These are phyloP conservation scores for Albizia julibrissin DNA, from an alignment of 306 rosid genomes.

Conservation along the genomic window DNA sequence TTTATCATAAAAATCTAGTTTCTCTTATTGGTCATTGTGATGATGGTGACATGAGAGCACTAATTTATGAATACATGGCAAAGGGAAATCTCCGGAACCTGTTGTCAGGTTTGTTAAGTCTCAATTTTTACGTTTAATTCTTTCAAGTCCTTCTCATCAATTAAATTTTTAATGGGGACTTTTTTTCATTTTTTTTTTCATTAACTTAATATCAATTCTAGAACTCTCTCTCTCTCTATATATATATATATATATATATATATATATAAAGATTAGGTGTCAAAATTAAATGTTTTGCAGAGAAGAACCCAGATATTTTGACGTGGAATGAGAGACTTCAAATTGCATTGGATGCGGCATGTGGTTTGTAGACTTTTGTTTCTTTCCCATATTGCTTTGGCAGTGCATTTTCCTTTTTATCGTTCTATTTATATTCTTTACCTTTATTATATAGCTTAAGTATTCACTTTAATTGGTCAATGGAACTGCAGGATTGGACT, in stretches of 20 bases:
- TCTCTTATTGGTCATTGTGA: slow-evolving; percentile 35
- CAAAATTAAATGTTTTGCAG: neutral
- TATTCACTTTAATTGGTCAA: neutral
- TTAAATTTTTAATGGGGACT: too few species aligned
- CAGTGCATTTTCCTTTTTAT: neutral
- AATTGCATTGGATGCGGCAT: slow-evolving; percentile 30
- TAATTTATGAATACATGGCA: slow-evolving; percentile 41
- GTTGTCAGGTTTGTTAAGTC: slow-evolving; percentile 13
- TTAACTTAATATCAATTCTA: neutral
- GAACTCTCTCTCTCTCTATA: neutral
- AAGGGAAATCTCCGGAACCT: slow-evolving; percentile 25
- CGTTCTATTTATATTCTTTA: neutral
- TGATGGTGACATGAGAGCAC: slow-evolving; percentile 19
- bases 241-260: too few species aligned
- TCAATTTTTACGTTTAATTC: neutral
- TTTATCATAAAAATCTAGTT: slow-evolving; percentile 37
- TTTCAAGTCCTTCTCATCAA: too few species aligned
- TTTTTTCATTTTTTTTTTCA: too few species aligned
- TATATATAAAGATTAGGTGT: neutral
- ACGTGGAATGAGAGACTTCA: slow-evolving; percentile 36
- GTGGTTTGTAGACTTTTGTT: neutral
- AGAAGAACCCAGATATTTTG: slow-evolving; percentile 5
- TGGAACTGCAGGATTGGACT: neutral
- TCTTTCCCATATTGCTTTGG: neutral
- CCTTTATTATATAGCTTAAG: neutral